Evolutionary conservation across 2,329 filamentous ascomycete genomes (phyloP).

Genomic region (Fusarium equiseti): DNA sequence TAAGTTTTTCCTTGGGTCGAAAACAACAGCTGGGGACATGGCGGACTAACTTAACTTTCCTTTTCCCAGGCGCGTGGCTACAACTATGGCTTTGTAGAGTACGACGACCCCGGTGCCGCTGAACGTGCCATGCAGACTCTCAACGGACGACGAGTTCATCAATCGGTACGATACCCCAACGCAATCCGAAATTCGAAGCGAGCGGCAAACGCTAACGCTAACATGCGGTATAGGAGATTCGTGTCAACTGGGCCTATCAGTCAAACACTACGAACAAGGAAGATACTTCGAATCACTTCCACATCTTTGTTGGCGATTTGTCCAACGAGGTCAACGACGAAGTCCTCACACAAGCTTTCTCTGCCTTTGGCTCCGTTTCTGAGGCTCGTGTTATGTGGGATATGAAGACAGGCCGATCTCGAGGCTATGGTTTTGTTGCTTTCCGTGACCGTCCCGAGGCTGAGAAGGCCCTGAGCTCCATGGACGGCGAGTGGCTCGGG

Average conservation of each 20-base stretch:
- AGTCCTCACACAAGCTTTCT: constrained; percentile 91
- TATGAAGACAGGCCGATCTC: constrained; percentile 98
- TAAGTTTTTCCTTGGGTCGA: constrained; percentile 64
- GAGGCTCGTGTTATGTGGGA: constrained; percentile 99
- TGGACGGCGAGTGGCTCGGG: constrained; percentile 99
- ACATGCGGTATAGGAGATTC: constrained; percentile 80
- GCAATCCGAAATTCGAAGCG: constrained; percentile 4
- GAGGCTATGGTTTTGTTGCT: constrained; percentile 97
- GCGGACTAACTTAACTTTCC: constrained; percentile 47
- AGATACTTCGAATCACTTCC: constrained; percentile 97
- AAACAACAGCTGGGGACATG: background rate
- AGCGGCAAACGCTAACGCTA: constrained; percentile 20
- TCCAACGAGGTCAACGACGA: constrained; percentile 99
- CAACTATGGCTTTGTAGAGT: constrained; percentile 99
- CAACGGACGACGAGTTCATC: constrained; percentile 94
- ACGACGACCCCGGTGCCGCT: constrained; percentile 95
- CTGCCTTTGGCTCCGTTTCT: constrained; percentile 93
- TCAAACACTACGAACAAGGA: constrained; percentile 95
- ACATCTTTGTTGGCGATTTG: constrained; percentile 97
- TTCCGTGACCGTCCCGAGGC: constrained; percentile 95
- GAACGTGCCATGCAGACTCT: constrained; percentile 97
- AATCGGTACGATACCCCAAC: constrained; percentile 72
- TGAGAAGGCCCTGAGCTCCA: constrained; percentile 94
- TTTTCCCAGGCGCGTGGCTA: constrained; percentile 85
- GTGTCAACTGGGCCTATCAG: constrained; percentile 99